Conservation (phyloP, 225 moss, liverwort and hornwort species). For the Physcomitrium patens region DNA sequence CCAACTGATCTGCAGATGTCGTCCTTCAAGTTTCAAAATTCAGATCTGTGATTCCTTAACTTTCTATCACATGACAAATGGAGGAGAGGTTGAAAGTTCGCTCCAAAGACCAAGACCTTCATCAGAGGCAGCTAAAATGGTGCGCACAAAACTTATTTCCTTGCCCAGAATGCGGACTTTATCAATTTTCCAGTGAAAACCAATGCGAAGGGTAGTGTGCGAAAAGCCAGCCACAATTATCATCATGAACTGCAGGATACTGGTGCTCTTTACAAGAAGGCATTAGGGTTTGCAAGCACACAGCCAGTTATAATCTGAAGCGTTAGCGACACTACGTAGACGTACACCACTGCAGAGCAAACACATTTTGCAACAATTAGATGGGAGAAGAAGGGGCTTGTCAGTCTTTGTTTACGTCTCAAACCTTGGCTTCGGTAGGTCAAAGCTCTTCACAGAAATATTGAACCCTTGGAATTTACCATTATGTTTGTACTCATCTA, state of each 20-base stretch:
- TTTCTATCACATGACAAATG: slow-evolving; percentile 66
- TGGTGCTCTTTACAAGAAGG: slow-evolving; percentile 38
- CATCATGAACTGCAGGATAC: slow-evolving; percentile 35
- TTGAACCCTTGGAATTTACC: no score
- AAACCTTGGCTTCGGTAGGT: slow-evolving; percentile 59
- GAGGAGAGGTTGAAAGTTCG: slow-evolving; percentile 73
- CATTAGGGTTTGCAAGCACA: slow-evolving; percentile 59
- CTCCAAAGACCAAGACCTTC: slow-evolving; percentile 64
- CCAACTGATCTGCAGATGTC: background rate
- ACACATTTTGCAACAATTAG: slow-evolving; percentile 36
- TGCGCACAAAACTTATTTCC: slow-evolving; percentile 34
- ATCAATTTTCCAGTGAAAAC: background rate
- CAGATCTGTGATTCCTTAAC: slow-evolving; percentile 34
- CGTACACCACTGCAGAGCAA: slow-evolving; percentile 16
- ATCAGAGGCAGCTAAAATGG: slow-evolving; percentile 75
- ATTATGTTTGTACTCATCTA: no score
- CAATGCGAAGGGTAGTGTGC: slow-evolving; percentile 5
- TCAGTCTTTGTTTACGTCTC: no score
- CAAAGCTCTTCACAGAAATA: background rate
- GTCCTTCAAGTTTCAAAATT: background rate
- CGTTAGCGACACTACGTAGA: slow-evolving; percentile 34
- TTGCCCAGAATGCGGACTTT: slow-evolving; percentile 5
- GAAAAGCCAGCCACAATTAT: slow-evolving; percentile 24
- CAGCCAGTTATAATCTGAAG: slow-evolving; percentile 53
- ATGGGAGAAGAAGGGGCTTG: slow-evolving; percentile 63